These are phyloP conservation scores for Basipetospora chlamydospora DNA, from an alignment of 2,329 filamentous ascomycete genomes.

Conservation along the genomic window DNA sequence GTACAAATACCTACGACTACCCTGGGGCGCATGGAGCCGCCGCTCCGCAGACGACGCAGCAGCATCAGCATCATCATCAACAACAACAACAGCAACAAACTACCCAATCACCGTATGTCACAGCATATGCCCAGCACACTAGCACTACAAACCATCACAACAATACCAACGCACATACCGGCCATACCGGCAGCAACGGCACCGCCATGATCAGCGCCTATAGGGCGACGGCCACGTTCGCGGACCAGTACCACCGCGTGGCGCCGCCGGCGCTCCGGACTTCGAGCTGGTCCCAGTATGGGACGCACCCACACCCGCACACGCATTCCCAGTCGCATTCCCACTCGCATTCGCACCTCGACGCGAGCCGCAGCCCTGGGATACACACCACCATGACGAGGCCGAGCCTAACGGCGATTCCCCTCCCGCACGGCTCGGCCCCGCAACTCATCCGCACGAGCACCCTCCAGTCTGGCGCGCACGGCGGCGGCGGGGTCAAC, in stretches of 20 bases:
- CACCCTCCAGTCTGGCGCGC: slow-evolving; percentile 28
- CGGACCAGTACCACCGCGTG: slow-evolving; percentile 28
- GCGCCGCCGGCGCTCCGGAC: slow-evolving; percentile 21
- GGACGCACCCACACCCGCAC: too few relatives aligned
- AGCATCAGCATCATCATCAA: slow-evolving; percentile 11
- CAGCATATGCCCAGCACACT: slow-evolving; percentile 23
- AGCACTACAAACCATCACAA: too few relatives aligned
- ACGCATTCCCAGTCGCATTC: slow-evolving; percentile 29
- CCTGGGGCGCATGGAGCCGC: slow-evolving; percentile 20
- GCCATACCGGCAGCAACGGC: slow-evolving; percentile 24
- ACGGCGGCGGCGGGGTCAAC: slow-evolving; percentile 16
- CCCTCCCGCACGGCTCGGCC: slow-evolving; percentile 27
- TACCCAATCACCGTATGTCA: slow-evolving; percentile 17
- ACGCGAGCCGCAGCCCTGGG: slow-evolving; percentile 25
- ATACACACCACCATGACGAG: slow-evolving; percentile 28
- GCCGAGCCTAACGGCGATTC: slow-evolving; percentile 31
- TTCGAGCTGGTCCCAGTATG: too few relatives aligned
- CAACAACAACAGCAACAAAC: slow-evolving; percentile 9
- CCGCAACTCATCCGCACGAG: slow-evolving; percentile 43
- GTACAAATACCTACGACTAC: slow-evolving; percentile 32
- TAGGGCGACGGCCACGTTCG: slow-evolving; percentile 32
- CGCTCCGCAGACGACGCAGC: slow-evolving; percentile 10
- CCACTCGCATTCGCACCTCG: slow-evolving; percentile 22
- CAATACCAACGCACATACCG: too few relatives aligned
- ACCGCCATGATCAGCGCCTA: slow-evolving; percentile 42